Evolutionary conservation across 2,329 filamentous ascomycete species (phyloP), one percentile per base, ranked within the genome.

Genomic region (Colletotrichum salicis): DNA sequence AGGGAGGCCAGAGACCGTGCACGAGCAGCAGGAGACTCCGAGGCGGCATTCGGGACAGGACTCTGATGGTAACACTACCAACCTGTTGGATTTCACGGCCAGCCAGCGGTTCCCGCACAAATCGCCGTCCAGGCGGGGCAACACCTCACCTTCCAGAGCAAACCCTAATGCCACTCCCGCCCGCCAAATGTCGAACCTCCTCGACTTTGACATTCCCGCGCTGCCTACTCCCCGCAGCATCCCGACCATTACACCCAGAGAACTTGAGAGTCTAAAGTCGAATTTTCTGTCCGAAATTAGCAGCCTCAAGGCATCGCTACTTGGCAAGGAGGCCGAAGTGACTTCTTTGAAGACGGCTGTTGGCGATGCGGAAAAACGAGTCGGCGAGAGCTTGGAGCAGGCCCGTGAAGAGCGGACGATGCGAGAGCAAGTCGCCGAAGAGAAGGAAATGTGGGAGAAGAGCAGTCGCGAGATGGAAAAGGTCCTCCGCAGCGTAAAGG

Each of bases 171-270:
- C 80, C 6, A 89, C 89, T 0, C 88, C 89, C 3, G 83, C 84
- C 64, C 85, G 84, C 24, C 83, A 81, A 57, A 90, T 93, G 75
- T 86, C 90, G 41, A 94, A 92, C 77, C 88, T 96, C 55, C 89
- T 97, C 58, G 94, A 97, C 81, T 96, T 97, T 79, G 96, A 98
- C 77, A 93, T 98, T 11, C 95, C 95, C n/a, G 94, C 96, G 0
- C 91, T 95, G 76, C 95, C 96, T 2, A 98, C 96, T 0, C 96
- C 96, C 15, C 91, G 96, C 73, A 97, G 94, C 67, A 89, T 98
- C 48, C 96, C 96, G 0, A 94, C 92, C 10, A 93, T 98, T 76
- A 97, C 95, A 2, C 94, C 96, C 1, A 91, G 96, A 41, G 96
- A 99, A 83, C 86, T 98, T 2, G 96, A 99, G 80, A 94, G 93